Evolutionary conservation across 129 eudicot genomes (phyloP), one percentile per base, ranked within the genome.

Genomic region (sunflower (Helianthus annuus)): DNA sequence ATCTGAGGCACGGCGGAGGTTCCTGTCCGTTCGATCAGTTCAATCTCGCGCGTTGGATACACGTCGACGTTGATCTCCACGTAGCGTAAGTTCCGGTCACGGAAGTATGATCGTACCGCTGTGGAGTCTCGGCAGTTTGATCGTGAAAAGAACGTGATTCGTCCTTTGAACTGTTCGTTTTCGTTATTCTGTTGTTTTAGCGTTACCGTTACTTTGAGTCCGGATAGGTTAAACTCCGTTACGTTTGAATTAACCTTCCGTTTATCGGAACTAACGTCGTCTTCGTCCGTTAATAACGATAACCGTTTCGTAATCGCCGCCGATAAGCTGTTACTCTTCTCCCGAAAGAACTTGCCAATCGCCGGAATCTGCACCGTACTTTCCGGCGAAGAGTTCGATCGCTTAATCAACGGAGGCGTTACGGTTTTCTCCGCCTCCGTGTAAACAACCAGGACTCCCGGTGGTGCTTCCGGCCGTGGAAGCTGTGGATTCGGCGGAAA

Each of bases 21-120:
- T 22, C 97, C 96, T 1, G 94, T 86, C 22, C 88, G 84, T 58
- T 84, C 82, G 42, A 79, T 61, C 78, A 95, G 51, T 64, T 94
- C 98, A 83, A 80, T 80, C 74, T 88, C 94, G 40, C 97, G 57
- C 7, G 68, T 44, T 7, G 97, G 89, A 71, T 76, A 95, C 78
- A 95, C 99, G 76, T 95, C 99, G 29, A 95, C 67, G 70, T 95
- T 95, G 60, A 95, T 95, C 73, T 95, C 99, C 56, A 83, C 88
- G 84, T 78, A 95, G 46, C 76, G 76, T 51, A 95, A 70, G 8
- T 80, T 85, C 39, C 83, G 83, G 67, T 95, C 94, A 0, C 89
- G 38, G 63, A 95, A 69, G 36, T 86, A 84, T 3, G 88, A 81
- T 15, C 99, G 62, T 54, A 90, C 99, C 2, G 99, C 99, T n/a